Evolutionary conservation across 1,139 yeast genomes (phyloP), one percentile per base, ranked within the genome.

Genomic region (Barnettozyma hawaiiensis): DNA sequence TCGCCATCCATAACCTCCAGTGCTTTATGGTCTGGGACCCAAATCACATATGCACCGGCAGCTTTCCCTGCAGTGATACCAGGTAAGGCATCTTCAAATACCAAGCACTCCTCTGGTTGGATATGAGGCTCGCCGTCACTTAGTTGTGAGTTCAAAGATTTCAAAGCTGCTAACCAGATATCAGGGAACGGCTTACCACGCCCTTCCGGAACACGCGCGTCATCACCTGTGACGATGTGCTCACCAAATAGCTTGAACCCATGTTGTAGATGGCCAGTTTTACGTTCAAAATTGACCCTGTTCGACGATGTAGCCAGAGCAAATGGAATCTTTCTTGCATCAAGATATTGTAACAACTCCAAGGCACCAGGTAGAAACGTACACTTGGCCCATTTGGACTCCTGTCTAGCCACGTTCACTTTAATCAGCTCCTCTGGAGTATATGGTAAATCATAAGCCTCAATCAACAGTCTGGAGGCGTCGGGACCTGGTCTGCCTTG

Each of bases 161-260:
- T 75, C 48, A 92, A 71, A 37, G 97, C 95, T 4, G 81, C 74
- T 51, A 75, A 75, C 95, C 96, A 92, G 51, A 92, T 89, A 59
- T 89, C 95, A 3, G 98, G 98, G 47, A 71, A 70, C 11, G 98
- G 98, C 60, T 92, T 92, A 5, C 98, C 97, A 48, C 81, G 75
- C 2, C 96, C 97, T 19, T 68, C 69, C 2, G 90, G 86, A 42
- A 92, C 77, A 41, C 95, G 74, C 32, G 75, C 65, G 59, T 92
- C 95, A 64, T 92, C 97, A 5, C 97, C 97, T 2, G 90, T 83
- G 18, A 92, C 84, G 19, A 85, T 68, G 48, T 81, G 86, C 14
- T 71, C 70, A 7, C 76, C 78, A 58, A 92, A 92, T 35, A 74
- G 59, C 5, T 72, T 71, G 53, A 86, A 83, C 3, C 80, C 78